These are phyloP conservation scores for Pythium vanterpoolii DNA, from an alignment of 352 stramenopile species.

Conservation along the genomic window DNA sequence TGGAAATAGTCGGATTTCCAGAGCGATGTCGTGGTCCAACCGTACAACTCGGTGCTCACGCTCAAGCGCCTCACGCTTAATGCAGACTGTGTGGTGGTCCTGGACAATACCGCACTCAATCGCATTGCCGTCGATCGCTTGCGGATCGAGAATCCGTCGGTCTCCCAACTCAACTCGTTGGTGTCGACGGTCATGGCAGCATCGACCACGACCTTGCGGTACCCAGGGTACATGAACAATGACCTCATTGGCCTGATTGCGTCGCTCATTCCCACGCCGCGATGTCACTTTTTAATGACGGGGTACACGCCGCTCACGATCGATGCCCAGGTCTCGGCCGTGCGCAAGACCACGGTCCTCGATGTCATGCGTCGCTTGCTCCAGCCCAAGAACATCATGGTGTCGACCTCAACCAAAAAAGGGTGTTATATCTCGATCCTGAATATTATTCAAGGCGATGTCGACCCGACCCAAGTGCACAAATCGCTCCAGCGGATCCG, in stretches of 20 bases:
- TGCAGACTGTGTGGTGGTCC: constrained; percentile 97
- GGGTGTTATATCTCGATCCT: constrained; percentile 99
- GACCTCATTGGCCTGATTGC: constrained; percentile 98
- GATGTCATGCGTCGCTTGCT: constrained; percentile 98
- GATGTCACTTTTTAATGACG: constrained; percentile 99
- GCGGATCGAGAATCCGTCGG: constrained; percentile 95
- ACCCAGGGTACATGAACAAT: constrained; percentile 99
- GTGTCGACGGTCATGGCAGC: constrained; percentile 99
- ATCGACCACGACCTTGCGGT: constrained; percentile 96
- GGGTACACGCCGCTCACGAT: constrained; percentile 99
- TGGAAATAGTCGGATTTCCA: constrained; percentile 61
- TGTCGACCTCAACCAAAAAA: constrained; percentile 94
- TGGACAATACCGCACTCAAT: constrained; percentile 99
- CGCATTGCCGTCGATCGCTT: constrained; percentile 94
- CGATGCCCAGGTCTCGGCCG: constrained; percentile 84
- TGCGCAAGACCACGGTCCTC: constrained; percentile 98
- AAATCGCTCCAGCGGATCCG: constrained; percentile 98
- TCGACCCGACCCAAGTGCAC: constrained; percentile 98
- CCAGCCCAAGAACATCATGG: constrained; percentile 99
- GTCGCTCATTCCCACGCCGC: constrained; percentile 96
- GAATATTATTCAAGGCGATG: constrained; percentile 99
- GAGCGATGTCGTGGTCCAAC: constrained; percentile 98
- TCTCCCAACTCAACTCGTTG: constrained; percentile 96
- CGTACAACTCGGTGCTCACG: constrained; percentile 99
- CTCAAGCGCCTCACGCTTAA: constrained; percentile 98